Base-by-base conservation (phyloP, 106 monocot species). In the Dendrobium nobile region DNA sequence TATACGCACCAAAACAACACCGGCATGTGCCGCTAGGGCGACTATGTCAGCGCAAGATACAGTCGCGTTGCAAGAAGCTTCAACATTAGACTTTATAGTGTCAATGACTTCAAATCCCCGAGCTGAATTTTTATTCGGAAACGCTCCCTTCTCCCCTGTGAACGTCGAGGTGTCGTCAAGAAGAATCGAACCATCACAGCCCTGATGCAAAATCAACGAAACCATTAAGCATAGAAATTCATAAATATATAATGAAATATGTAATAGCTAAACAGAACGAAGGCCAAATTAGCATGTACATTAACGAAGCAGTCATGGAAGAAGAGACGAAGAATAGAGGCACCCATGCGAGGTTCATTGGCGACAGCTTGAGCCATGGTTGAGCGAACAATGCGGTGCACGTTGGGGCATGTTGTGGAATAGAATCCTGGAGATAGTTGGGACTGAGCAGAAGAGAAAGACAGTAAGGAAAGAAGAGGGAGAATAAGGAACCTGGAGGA, bases 11-110 rank as follows among this genome's bases (percentile, higher is more conserved):
- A 4, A 5, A 10, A 74, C 51, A 5, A 81, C 80, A 0, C 73
- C 72, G n/a, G 31, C 80, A 20, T 86, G 85, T 56, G 92, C 77
- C 40, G 92, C 89, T 5, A 92, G 75, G 77, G 96, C 93, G 6
- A 96, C 85, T 79, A 96, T 86, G 81, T 96, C 96, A 26, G 96
- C 89, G 77, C 96, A 96, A 18, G 96, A 96, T 48, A 96, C 96
- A 11, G 55, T 56, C 4, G 17, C 33, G 9, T n/a, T 73, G 80
- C 80, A 77, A 26, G 75, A 15, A 41, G 77, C 85, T 13, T 84
- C 80, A 33, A 84, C 74, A 7, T 43, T 42, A 22, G 85, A 41
- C 54, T 85, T 85, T 68, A 81, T 81, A 41, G 41, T 19, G 42
- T 81, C 85, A 48, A 85, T 85, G 41, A 85, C 85, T 6, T 85